These are phyloP conservation scores for Quaeritorhiza haematococci DNA, from an alignment of 371 early-diverging fungal genomes.

Conservation along the genomic window DNA sequence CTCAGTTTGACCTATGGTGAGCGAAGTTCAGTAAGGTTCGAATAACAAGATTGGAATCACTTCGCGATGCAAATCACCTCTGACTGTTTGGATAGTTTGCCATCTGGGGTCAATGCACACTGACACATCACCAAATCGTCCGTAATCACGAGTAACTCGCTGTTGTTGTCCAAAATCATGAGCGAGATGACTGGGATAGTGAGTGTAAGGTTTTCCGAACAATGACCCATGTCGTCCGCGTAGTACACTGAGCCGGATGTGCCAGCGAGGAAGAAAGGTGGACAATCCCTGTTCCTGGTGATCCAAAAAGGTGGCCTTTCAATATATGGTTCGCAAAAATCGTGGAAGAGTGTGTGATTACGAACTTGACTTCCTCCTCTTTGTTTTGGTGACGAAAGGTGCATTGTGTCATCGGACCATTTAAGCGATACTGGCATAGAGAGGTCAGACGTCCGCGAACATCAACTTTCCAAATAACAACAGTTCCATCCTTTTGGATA, in stretches of 20 bases:
- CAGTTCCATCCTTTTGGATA: conserved; percentile 32
- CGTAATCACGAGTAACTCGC: conserved; percentile 26
- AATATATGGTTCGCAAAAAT: conserved; percentile 1
- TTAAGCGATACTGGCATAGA: conserved; percentile 39
- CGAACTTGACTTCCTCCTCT: not conserved
- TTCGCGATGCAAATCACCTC: conserved; percentile 7
- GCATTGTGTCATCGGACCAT: conserved; percentile 19
- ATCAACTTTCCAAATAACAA: conserved; percentile 49
- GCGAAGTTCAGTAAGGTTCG: not conserved
- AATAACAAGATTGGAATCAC: not conserved
- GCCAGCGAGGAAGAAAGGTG: conserved; percentile 35
- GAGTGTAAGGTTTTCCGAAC: conserved; percentile 21
- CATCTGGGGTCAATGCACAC: conserved; percentile 29
- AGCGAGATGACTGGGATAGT: conserved; percentile 16
- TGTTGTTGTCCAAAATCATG: conserved; percentile 20
- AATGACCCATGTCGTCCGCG: conserved; percentile 47
- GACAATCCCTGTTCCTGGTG: too few relatives aligned
- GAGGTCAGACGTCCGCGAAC: conserved; percentile 30
- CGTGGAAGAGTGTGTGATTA: not conserved
- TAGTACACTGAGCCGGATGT: conserved; percentile 30
- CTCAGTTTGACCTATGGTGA: conserved; percentile 35
- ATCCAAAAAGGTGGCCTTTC: conserved; percentile 1
- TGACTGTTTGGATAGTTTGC: conserved; percentile 29
- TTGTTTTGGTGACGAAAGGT: not conserved
- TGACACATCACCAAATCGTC: conserved; percentile 23